Conservation (phyloP, 78 protist species). For the Dictyostelium citrinum region DNA sequence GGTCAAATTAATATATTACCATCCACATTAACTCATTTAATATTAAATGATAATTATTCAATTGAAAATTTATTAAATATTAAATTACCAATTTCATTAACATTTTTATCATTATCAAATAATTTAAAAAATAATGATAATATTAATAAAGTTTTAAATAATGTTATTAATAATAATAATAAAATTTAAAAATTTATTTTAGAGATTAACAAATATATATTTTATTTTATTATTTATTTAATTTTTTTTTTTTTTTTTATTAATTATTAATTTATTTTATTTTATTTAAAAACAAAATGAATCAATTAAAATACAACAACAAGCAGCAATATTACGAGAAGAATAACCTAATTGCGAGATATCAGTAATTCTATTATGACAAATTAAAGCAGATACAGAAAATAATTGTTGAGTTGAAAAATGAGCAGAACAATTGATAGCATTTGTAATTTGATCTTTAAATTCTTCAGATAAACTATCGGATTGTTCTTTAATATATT, state of each 20-base stretch:
- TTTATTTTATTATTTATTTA: neutral
- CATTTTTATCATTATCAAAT: neutral
- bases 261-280: neutral
- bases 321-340: neutral
- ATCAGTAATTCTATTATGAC: slow-evolving; percentile 54
- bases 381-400: slow-evolving; percentile 17
- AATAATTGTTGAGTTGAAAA: slow-evolving; percentile 51
- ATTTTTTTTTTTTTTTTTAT: neutral
- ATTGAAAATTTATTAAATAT: neutral
- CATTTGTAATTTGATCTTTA: slow-evolving; percentile 33
- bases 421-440: slow-evolving; percentile 4
- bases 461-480: slow-evolving; percentile 24
- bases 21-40: neutral
- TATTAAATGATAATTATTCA: neutral
- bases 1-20: neutral
- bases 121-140: no score
- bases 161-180: no score
- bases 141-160: no score
- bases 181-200: neutral
- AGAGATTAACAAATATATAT: neutral
- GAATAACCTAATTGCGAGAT: slow-evolving; percentile 48
- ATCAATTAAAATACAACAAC: slow-evolving; percentile 66
- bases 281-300: slow-evolving; percentile 53
- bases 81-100: neutral
- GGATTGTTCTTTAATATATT: neutral